Base-by-base conservation (phyloP, 768 basidiomycete genomes). In the Lactarius hatsudake region DNA sequence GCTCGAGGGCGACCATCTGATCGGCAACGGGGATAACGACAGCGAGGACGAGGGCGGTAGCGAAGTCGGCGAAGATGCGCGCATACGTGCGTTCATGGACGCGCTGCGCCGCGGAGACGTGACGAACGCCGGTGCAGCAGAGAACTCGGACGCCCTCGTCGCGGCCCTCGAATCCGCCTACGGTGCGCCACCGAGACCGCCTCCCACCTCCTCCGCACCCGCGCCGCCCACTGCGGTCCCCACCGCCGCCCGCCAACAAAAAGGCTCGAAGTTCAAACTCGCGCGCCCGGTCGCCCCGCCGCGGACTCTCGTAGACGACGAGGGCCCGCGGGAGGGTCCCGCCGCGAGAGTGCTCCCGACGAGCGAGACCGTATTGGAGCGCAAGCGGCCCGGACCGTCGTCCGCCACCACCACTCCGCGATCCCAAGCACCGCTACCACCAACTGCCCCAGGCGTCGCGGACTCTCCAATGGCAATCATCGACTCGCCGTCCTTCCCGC, bases 1-100 rank as follows among this genome's bases (percentile, higher is more conserved):
- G 60, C 58, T 79, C 18, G 71, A 77, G 43, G 66, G 70, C 12
- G 74, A 66, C 5, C 48, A 71, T 36, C 70, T 79, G 1, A 69
- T 77, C 1, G 75, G 76, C 7, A 72, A 75, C 7, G 65, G 72
- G 13, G 76, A 75, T 1, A 74, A 74, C 62, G 77, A 77, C 10
- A 73, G 74, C 60, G 77, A 74, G 32, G 71, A 67, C 17, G 75
- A 75, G 18, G 59, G 56, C 2, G 73, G 34, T 10, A 75, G 12
- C 34, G 8, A 8, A 9, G 34, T 34, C 34, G 67, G 68, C 7
- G 58, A 61, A 2, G 72, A 72, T 34, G 69, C 73, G 6, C 71
- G 70, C 15, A 57, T 65, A 13, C 63, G 61, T 59, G 74, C 59
- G 26, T 69, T 78, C 59, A 61, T 76, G 56, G 73, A 76, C 7